Percentiles rank a stretch among this genome's conserved stretches.
These are phyloP conservation scores for Periglandula ipomoeae DNA, from an alignment of 2,329 filamentous ascomycete genomes.

Conservation along the genomic window DNA sequence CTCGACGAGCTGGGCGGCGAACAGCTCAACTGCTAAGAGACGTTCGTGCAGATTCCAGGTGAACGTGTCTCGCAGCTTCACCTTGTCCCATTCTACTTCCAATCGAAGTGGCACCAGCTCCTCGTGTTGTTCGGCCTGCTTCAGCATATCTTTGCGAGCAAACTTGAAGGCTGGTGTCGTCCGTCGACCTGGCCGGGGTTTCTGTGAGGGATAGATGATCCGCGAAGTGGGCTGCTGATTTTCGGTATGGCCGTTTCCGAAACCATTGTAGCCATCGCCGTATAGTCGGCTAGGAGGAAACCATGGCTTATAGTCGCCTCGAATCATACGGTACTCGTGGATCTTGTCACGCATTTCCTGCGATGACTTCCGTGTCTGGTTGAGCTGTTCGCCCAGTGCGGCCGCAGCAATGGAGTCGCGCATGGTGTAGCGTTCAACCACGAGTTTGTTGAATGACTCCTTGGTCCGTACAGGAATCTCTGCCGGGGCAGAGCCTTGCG, in stretches of 20 bases:
- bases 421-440: constrained; percentile 44
- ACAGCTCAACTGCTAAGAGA: constrained; percentile 67
- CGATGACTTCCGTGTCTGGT: constrained; percentile 47
- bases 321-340: constrained; percentile 58
- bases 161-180: constrained; percentile 66
- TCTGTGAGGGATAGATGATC: constrained; percentile 71
- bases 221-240: constrained; percentile 49
- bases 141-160: constrained; percentile 67
- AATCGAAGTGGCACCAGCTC: constrained; percentile 85
- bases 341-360: constrained; percentile 57
- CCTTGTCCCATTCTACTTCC: constrained; percentile 91
- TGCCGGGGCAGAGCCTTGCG: constrained; percentile 12
- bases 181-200: constrained; percentile 67
- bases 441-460: constrained; percentile 43
- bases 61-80: constrained; percentile 93
- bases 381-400: constrained; percentile 40
- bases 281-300: constrained; percentile 51
- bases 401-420: constrained; percentile 47
- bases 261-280: constrained; percentile 76
- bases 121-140: constrained; percentile 84
- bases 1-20: constrained; percentile 83
- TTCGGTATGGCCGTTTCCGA: constrained; percentile 80
- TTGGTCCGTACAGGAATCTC: constrained; percentile 41
- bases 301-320: constrained; percentile 43
- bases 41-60: constrained; percentile 98